phyloP scores from a whole-genome alignment of 345 rosid species.

The Acer negundo region DNA sequence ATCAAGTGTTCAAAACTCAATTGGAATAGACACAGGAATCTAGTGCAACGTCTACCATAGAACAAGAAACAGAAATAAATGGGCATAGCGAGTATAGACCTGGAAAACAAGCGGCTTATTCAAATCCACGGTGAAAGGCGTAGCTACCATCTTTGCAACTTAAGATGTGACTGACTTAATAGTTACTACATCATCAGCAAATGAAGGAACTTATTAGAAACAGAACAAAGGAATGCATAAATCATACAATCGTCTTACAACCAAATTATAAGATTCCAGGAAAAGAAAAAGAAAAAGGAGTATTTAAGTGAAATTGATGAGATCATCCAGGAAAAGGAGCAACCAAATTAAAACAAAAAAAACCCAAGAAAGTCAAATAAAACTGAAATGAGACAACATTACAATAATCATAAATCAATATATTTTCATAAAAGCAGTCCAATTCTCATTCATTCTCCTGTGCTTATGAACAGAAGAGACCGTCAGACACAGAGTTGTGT shows the following conservation, averaged over 20 bases:
- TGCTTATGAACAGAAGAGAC: not conserved
- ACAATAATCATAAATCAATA: not conserved
- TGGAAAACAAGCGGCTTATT: slow-evolving; percentile 54
- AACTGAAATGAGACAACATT: not conserved
- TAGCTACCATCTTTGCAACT: slow-evolving; percentile 42
- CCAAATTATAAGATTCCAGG: too few species aligned
- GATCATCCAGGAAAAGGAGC: not conserved
- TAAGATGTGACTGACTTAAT: not conserved
- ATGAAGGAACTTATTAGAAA: not conserved
- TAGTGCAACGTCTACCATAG: not conserved
- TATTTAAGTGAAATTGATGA: not conserved
- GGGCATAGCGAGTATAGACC: slow-evolving; percentile 24
- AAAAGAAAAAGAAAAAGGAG: not conserved
- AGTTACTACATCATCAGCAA: not conserved
- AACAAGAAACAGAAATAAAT: not conserved
- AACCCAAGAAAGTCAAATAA: not conserved
- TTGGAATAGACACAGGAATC: not conserved
- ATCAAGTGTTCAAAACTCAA: not conserved
- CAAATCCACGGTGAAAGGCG: slow-evolving; percentile 51
- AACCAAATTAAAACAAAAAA: not conserved
- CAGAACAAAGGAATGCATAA: not conserved
- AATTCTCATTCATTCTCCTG: not conserved
- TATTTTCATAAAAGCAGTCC: not conserved
- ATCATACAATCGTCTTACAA: not conserved
- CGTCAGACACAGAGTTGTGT: not conserved